Percentiles rank a stretch among this genome's conserved stretches.
phyloP scores from a whole-genome alignment of 345 rosid species.

The Lagerstroemia speciosa region DNA sequence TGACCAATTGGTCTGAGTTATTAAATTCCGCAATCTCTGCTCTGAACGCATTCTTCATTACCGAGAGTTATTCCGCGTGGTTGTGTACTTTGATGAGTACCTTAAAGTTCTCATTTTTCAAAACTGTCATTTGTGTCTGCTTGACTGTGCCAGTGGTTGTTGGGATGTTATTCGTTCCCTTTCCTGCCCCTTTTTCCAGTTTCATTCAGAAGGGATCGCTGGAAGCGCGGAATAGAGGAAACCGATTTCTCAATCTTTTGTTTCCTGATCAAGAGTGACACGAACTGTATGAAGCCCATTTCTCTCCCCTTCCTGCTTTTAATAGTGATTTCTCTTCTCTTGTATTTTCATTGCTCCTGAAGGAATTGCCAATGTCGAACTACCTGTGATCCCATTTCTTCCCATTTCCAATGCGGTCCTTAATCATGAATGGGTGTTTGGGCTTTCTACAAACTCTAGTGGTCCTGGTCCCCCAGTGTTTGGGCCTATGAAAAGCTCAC shows the following conservation, averaged over 20 bases:
- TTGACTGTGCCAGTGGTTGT: not conserved
- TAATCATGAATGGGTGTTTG: not conserved
- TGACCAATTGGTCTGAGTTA: not conserved
- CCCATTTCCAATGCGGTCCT: not conserved
- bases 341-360: too few relatives aligned
- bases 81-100: not conserved
- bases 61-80: not conserved
- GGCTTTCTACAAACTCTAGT: not conserved
- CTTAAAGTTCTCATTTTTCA: not conserved
- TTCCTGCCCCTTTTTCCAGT: too few relatives aligned
- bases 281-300: fast-evolving
- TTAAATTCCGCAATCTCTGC: not conserved
- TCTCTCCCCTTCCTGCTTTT: too few relatives aligned
- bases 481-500: not conserved
- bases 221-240: too few relatives aligned
- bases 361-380: not conserved
- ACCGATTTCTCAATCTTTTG: too few relatives aligned
- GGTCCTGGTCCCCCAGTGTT: too few relatives aligned
- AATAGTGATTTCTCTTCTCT: too few relatives aligned
- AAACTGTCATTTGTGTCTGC: not conserved
- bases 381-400: too few relatives aligned
- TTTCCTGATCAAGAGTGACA: too few relatives aligned
- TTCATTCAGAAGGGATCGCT: too few relatives aligned
- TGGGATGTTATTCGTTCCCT: too few relatives aligned
- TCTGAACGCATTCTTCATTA: too few relatives aligned